Evolutionary conservation across 192 early-diverging fungal genomes (phyloP).

Genomic region (Paraglomus brasilianum): DNA sequence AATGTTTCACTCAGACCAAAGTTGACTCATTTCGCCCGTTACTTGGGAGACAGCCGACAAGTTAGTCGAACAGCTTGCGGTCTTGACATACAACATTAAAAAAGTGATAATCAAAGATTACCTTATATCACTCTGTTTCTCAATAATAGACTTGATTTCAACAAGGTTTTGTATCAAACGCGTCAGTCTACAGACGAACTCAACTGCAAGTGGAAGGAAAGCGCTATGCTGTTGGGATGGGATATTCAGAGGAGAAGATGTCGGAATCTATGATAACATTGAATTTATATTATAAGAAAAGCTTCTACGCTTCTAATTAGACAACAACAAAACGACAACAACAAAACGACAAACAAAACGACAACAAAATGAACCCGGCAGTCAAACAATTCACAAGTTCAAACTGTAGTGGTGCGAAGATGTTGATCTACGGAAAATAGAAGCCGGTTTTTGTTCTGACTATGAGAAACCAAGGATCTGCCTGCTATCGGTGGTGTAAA

Average conservation of each 20-base stretch:
- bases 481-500: conserved; percentile 83
- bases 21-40: conserved; percentile 87
- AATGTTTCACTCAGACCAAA: conserved; percentile 62
- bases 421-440: conserved; percentile 48
- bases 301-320: neutral
- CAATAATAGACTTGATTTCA: conserved; percentile 53
- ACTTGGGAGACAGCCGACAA: conserved; percentile 93
- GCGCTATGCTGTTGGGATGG: conserved; percentile 88
- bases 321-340: conserved; percentile 31
- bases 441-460: too few species aligned
- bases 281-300: neutral
- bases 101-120: neutral
- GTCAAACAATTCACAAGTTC: conserved; percentile 89
- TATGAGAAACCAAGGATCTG: too few species aligned
- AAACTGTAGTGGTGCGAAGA: conserved; percentile 82
- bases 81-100: too few species aligned
- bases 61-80: conserved; percentile 31
- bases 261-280: conserved; percentile 59
- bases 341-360: conserved; percentile 89
- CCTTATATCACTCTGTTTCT: neutral
- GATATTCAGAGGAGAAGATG: conserved; percentile 88
- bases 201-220: conserved; percentile 85
- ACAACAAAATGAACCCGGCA: conserved; percentile 90
- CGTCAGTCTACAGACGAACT: conserved; percentile 79
- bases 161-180: conserved; percentile 70